phyloP scores from a whole-genome alignment of 2,329 filamentous ascomycete species.

The Clarireedia paspali region DNA sequence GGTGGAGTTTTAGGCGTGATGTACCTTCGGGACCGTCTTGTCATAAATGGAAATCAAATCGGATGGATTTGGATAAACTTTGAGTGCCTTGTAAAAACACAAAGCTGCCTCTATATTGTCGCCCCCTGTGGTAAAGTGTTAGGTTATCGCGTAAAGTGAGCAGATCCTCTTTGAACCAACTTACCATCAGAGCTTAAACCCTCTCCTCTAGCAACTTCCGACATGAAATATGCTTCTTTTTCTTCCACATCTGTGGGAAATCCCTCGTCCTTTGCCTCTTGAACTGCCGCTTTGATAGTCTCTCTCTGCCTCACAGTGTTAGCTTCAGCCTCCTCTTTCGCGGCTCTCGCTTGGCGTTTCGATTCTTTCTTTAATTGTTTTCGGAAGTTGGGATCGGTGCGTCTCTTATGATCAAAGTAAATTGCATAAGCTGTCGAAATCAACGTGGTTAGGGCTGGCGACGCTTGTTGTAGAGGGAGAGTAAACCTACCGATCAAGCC shows the following conservation, averaged over 20 bases:
- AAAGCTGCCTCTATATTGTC: slow-evolving; percentile 76
- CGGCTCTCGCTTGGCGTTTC: slow-evolving; percentile 61
- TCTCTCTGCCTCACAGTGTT: slow-evolving; percentile 60
- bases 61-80: slow-evolving; percentile 91
- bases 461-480: not conserved
- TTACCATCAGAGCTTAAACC: slow-evolving; percentile 73
- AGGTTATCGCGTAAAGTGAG: not conserved
- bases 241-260: slow-evolving; percentile 88
- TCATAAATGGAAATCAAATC: slow-evolving; percentile 97
- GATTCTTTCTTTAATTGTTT: slow-evolving; percentile 66
- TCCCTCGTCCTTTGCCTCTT: slow-evolving; percentile 80
- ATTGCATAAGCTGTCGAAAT: slow-evolving; percentile 49
- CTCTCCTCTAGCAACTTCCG: slow-evolving; percentile 87
- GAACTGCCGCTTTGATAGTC: slow-evolving; percentile 66
- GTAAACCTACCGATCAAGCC: slow-evolving; percentile 46
- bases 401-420: slow-evolving; percentile 63
- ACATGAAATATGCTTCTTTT: slow-evolving; percentile 94
- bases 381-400: slow-evolving; percentile 57
- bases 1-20: not conserved
- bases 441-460: slow-evolving; percentile 14
- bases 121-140: slow-evolving; percentile 40
- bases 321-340: slow-evolving; percentile 64
- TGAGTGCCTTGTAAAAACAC: slow-evolving; percentile 96
- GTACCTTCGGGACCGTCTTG: slow-evolving; percentile 92
- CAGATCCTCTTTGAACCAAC: slow-evolving; percentile 20